phyloP scores from a whole-genome alignment of 176 grass and related monocot genomes.

The Oryza punctata region DNA sequence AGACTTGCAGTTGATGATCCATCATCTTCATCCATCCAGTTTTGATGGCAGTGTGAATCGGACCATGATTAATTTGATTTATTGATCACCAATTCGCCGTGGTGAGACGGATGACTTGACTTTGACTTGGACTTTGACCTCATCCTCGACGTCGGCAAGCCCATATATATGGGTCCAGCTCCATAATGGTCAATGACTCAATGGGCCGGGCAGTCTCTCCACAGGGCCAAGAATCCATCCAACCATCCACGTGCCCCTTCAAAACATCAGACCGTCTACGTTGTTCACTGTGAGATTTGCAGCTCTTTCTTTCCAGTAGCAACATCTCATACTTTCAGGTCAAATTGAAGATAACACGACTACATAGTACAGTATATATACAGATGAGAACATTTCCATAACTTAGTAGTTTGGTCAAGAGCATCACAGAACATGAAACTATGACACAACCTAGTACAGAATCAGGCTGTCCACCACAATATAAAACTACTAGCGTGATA shows the following conservation, averaged over 20 bases:
- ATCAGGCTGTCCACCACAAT: not conserved
- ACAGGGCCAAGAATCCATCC: too few species aligned
- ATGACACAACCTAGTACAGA: not conserved
- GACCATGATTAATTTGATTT: too few species aligned
- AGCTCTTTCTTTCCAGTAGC: not conserved
- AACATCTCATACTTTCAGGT: not conserved
- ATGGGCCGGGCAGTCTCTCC: too few species aligned
- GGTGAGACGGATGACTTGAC: not conserved
- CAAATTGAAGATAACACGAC: not conserved
- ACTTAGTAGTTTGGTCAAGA: not conserved
- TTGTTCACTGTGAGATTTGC: slow-evolving; percentile 15
- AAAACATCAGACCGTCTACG: not conserved
- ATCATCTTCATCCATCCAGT: too few species aligned
- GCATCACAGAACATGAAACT: not conserved
- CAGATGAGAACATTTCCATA: not conserved
- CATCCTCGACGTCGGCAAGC: not conserved
- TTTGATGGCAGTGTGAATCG: too few species aligned
- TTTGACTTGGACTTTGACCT: not conserved
- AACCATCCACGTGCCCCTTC: too few species aligned
- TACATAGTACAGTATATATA: not conserved
- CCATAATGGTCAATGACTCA: too few species aligned
- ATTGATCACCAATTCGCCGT: not conserved
- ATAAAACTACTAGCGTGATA: slow-evolving; percentile 4
- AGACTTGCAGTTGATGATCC: too few species aligned
- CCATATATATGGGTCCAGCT: not conserved